Base-by-base conservation (phyloP, 176 grass and related monocot species). In the Leersia perrieri region DNA sequence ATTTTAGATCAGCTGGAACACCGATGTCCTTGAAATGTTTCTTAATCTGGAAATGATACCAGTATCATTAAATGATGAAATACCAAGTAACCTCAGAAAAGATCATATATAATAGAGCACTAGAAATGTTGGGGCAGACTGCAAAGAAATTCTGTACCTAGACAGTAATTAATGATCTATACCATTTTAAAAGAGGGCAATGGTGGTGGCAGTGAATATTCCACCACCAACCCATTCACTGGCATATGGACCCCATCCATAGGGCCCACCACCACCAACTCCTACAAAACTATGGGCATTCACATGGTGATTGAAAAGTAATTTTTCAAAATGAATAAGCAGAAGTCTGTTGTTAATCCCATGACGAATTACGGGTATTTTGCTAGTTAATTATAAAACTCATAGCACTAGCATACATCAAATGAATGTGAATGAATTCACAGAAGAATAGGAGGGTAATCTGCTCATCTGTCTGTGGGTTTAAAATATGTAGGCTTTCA, bases 1-100 rank as follows among this genome's bases (percentile, higher is more conserved):
- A 98, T 40, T 98, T 98, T 5, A 95, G 22, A 93, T 98, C 92
- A 85, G 92, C 96, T 44, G 88, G 92, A 45, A 95, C 78, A 77
- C 42, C 79, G 6, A 91, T 91, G 49, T 86, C 84, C 88, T 93
- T 95, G 88, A 98, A 98, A 93, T 98, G 92, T n/a, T 84, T 91
- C 80, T 95, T 98, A 71, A 98, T 98, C 95, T 98, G 88, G 33
- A 86, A 71, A 74, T 33, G 28, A 66, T 76, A 72, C 4, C 35
- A 66, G 39, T 82, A 58, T 28, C 16, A 67, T 33, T 28, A 34
- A 66, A 33, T 73, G 38, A 44, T 6, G 45, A 57, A 44, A 63
- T 85, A 61, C 13, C 65, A 64, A 29, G 27, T 70, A 23, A 60
- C 28, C 55, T 28, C 1, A 23, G 2, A 51, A 87, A 55, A 16